These are phyloP conservation scores for Mortierella sp. DNA, from an alignment of 371 early-diverging fungal genomes.

Conservation along the genomic window DNA sequence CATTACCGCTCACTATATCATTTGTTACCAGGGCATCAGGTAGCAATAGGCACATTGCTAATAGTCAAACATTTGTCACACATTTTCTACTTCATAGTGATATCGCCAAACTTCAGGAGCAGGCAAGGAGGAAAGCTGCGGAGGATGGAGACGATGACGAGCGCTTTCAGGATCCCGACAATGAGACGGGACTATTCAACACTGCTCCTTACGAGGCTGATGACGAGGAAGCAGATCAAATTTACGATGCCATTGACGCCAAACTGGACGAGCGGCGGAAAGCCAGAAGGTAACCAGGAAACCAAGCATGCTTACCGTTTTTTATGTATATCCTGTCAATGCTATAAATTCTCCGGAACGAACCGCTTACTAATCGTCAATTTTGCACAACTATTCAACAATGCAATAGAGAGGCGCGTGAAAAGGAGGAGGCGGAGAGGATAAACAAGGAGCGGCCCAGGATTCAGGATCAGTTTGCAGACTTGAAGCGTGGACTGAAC, in stretches of 20 bases:
- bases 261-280: conserved; percentile 92
- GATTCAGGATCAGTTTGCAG: conserved; percentile 93
- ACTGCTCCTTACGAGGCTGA: conserved; percentile 93
- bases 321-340: too few species aligned
- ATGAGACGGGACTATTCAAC: conserved; percentile 93
- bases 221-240: conserved; percentile 97
- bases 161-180: conserved; percentile 93
- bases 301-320: not conserved
- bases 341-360: too few species aligned
- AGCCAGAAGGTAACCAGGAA: conserved; percentile 65
- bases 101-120: conserved; percentile 54
- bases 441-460: conserved; percentile 71
- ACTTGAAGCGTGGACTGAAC: conserved; percentile 87
- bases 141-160: conserved; percentile 77
- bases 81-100: conserved; percentile 52
- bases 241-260: conserved; percentile 92
- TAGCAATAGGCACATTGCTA: not conserved
- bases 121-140: conserved; percentile 58
- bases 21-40: not conserved
- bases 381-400: not conserved
- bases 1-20: not conserved
- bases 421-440: conserved; percentile 68
- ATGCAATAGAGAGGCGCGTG: conserved; percentile 68
- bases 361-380: not conserved
- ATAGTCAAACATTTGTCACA: not conserved